A percentile compares a stretch with the other conserved stretches of the same genome.
phyloP scores from a whole-genome alignment of 1,284 basidiomycete species.

The Ustilago cynodontis region DNA sequence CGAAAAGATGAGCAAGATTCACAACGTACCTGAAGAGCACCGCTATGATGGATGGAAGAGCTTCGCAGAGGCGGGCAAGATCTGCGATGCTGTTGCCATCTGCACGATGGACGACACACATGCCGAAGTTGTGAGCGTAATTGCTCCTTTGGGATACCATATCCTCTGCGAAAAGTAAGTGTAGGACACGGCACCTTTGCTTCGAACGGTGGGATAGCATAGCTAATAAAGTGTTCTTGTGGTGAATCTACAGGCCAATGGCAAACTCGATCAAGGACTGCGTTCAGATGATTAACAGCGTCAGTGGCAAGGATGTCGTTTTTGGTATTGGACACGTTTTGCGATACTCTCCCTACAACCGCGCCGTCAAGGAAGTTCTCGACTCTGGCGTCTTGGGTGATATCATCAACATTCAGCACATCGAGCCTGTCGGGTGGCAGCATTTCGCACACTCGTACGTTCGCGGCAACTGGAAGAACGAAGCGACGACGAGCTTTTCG shows the following conservation, averaged over 20 bases:
- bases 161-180: constrained; percentile 42
- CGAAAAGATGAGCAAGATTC: constrained; percentile 43
- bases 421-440: constrained; percentile 44
- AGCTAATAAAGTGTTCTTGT: not conserved
- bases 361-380: constrained; percentile 36
- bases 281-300: constrained; percentile 38
- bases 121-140: constrained; percentile 37
- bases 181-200: not conserved
- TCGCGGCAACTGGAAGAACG: constrained; percentile 44
- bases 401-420: constrained; percentile 50
- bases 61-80: constrained; percentile 34
- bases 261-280: constrained; percentile 48
- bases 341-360: constrained; percentile 47
- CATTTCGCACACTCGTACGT: constrained; percentile 49
- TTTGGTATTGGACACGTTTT: constrained; percentile 43
- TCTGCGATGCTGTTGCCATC: constrained; percentile 41
- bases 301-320: constrained; percentile 23
- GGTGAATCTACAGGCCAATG: constrained; percentile 12
- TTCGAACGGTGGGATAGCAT: no score
- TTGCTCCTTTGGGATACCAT: constrained; percentile 43
- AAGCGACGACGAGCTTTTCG: constrained; percentile 41
- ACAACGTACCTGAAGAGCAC: constrained; percentile 28
- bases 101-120: constrained; percentile 50
- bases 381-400: constrained; percentile 41
- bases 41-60: constrained; percentile 44